These are phyloP conservation scores for Begonia loranthoides DNA, from an alignment of 306 rosid genomes.

Conservation along the genomic window DNA sequence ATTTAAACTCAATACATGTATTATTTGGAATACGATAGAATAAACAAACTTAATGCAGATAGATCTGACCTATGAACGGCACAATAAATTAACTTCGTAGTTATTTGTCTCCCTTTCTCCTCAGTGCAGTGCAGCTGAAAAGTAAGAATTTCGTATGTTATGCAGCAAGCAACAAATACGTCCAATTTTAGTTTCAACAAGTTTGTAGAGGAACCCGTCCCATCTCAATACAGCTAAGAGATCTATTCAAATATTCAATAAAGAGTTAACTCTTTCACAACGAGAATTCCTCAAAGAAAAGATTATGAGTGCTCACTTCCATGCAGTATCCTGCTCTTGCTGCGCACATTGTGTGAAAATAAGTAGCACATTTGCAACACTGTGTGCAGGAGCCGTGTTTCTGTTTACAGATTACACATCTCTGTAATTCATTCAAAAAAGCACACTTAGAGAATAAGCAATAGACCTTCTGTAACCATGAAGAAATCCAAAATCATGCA, in stretches of 20 bases:
- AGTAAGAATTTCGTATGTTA: background rate
- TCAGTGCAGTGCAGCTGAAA: slow-evolving; percentile 65
- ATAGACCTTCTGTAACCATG: background rate
- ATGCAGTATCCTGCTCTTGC: slow-evolving; percentile 85
- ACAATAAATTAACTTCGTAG: slow-evolving; percentile 67
- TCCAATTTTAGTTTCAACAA: background rate
- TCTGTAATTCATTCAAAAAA: slow-evolving; percentile 41
- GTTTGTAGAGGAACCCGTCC: background rate
- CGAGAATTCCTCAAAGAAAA: slow-evolving; percentile 1
- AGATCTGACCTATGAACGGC: slow-evolving; percentile 68
- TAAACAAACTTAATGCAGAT: slow-evolving; percentile 8
- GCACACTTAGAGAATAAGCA: slow-evolving; percentile 10
- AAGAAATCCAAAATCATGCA: slow-evolving; percentile 3
- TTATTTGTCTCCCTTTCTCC: slow-evolving; percentile 59
- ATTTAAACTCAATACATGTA: slow-evolving; percentile 4
- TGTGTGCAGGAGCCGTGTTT: slow-evolving; percentile 84
- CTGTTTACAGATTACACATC: slow-evolving; percentile 79
- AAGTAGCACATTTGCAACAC: slow-evolving; percentile 82
- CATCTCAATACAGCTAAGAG: background rate
- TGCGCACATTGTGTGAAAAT: slow-evolving; percentile 83
- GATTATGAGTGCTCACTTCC: slow-evolving; percentile 52
- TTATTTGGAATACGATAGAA: slow-evolving; percentile 2
- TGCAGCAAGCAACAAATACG: background rate
- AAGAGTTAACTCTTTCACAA: background rate
- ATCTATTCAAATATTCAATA: background rate